Percentiles rank a stretch among this genome's conserved stretches.
Evolutionary conservation across 352 stramenopile genomes (phyloP).

Genomic region (Globisporangium rhizosaccharum): DNA sequence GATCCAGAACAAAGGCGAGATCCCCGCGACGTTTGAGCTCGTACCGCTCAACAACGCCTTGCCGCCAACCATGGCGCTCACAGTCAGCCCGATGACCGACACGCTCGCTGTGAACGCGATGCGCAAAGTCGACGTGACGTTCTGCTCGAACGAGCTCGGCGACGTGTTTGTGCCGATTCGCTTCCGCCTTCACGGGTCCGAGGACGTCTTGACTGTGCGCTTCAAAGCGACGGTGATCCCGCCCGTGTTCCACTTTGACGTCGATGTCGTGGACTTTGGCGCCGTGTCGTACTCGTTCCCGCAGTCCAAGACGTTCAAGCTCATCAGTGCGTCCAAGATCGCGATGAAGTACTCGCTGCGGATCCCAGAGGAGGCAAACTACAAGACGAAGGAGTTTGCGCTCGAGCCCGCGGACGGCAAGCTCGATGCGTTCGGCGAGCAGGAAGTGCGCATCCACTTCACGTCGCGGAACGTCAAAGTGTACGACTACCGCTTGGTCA

Average conservation of each 20-base stretch:
- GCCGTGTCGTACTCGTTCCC: slow-evolving; percentile 89
- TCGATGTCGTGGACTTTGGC: slow-evolving; percentile 90
- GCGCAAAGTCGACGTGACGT: slow-evolving; percentile 80
- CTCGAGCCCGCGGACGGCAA: slow-evolving; percentile 69
- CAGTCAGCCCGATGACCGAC: slow-evolving; percentile 40
- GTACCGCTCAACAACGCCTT: slow-evolving; percentile 26
- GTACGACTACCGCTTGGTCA: slow-evolving; percentile 90
- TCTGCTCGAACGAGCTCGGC: slow-evolving; percentile 82
- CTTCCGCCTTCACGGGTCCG: slow-evolving; percentile 85
- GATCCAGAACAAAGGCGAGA: slow-evolving; percentile 94
- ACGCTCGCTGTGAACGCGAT: slow-evolving; percentile 75
- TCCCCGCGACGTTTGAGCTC: slow-evolving; percentile 77
- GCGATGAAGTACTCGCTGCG: slow-evolving; percentile 86
- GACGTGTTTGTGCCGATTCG: slow-evolving; percentile 82
- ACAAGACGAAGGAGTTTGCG: slow-evolving; percentile 88
- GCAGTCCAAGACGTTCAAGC: slow-evolving; percentile 61
- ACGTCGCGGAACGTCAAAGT: slow-evolving; percentile 84
- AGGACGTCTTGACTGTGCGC: slow-evolving; percentile 72
- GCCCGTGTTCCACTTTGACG: slow-evolving; percentile 91
- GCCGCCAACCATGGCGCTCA: slow-evolving; percentile 29
- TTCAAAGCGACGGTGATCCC: slow-evolving; percentile 91
- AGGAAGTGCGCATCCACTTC: slow-evolving; percentile 85
- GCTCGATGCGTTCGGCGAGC: slow-evolving; percentile 75
- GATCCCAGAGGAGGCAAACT: slow-evolving; percentile 90
- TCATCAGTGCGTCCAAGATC: slow-evolving; percentile 94